Percentiles rank a stretch among this genome's conserved stretches.
Evolutionary conservation across 1,284 basidiomycete genomes (phyloP).

Genomic region (Cronartium quercuum): DNA sequence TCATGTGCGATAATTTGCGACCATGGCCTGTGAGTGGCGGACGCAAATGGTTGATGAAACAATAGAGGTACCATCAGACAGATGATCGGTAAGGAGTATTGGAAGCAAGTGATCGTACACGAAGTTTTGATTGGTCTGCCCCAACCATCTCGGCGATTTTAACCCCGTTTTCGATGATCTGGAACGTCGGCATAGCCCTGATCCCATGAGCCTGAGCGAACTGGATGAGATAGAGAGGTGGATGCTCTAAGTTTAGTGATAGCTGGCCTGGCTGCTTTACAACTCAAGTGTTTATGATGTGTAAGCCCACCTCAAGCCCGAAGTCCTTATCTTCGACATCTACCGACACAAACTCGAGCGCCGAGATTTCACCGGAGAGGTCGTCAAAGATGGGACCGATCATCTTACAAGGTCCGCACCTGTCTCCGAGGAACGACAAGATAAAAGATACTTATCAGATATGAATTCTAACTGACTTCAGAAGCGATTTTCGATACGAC

Average conservation of each 20-base stretch:
- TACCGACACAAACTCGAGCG: conserved; percentile 4
- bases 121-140: conserved; percentile 23
- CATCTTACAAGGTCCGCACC: conserved; percentile 24
- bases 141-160: conserved; percentile 27
- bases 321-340: conserved; percentile 31
- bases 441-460: no score
- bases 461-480: no score
- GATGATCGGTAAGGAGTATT: background rate
- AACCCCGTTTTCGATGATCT: conserved; percentile 25
- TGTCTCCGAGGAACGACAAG: background rate
- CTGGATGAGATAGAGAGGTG: background rate
- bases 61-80: background rate
- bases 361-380: background rate
- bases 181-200: conserved; percentile 35
- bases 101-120: background rate
- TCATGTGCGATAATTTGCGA: background rate
- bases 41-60: background rate
- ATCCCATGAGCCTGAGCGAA: conserved; percentile 19
- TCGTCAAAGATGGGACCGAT: conserved; percentile 14
- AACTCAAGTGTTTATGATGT: background rate
- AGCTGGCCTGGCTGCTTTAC: background rate
- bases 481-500: no score
- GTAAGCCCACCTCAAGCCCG: conserved; percentile 14
- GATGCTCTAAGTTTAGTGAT: background rate
- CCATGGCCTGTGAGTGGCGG: background rate